Conservation (phyloP, 495 filamentous ascomycete genomes). For the Xylona heveae region DNA sequence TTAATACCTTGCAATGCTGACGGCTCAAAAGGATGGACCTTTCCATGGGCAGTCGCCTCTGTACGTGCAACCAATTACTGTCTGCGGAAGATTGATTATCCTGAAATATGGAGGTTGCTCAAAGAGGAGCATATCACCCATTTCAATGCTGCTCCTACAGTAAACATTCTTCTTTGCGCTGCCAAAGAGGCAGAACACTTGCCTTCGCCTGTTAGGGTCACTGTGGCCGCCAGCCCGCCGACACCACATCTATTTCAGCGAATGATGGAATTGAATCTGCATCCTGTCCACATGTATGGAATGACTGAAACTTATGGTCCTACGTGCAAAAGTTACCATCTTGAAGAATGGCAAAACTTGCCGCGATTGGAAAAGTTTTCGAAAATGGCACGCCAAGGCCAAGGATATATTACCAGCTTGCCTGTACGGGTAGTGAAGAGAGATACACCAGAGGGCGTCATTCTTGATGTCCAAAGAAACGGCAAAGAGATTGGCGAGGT, state of each 20-base stretch:
- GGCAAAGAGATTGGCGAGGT: conserved; percentile 91
- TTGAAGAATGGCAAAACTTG: conserved; percentile 62
- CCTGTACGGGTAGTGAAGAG: conserved; percentile 68
- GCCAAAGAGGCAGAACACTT: conserved; percentile 46
- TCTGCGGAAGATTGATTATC: conserved; percentile 85
- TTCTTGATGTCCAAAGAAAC: conserved; percentile 58
- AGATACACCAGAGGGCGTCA: conserved; percentile 38
- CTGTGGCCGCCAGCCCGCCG: conserved; percentile 81
- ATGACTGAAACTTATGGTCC: conserved; percentile 92
- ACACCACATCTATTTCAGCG: conserved; percentile 75
- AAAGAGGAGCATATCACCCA: conserved; percentile 75
- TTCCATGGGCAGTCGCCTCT: conserved; percentile 70
- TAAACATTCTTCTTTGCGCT: conserved; percentile 81
- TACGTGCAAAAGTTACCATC: conserved; percentile 77
- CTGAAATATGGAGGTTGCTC: conserved; percentile 71
- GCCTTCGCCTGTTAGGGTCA: conserved; percentile 56
- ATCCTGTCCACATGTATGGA: conserved; percentile 88
- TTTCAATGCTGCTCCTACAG: conserved; percentile 89
- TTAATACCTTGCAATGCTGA: not conserved
- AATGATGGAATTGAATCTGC: conserved; percentile 73
- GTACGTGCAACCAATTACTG: conserved; percentile 89
- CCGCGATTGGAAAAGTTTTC: conserved; percentile 51
- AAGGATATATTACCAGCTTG: conserved; percentile 73
- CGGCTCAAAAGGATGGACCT: conserved; percentile 13
- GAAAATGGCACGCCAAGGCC: conserved; percentile 81